A percentile compares a stretch with the other conserved stretches of the same genome.
phyloP scores from a whole-genome alignment of 352 stramenopile genomes.

The Bremia lactucae region DNA sequence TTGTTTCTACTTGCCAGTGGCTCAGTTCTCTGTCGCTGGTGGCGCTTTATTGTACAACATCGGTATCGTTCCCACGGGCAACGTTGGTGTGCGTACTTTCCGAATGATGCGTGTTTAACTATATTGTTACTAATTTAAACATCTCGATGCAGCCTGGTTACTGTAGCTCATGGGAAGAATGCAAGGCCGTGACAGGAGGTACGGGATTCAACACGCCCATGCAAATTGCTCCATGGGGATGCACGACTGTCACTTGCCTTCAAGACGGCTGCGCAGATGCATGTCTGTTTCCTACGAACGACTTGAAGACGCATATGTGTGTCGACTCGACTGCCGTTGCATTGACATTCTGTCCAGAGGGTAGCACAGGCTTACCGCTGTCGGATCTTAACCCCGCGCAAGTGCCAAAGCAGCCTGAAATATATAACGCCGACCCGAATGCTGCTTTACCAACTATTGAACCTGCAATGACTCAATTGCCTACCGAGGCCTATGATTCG shows the following conservation, averaged over 20 bases:
- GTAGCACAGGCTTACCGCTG: too few species aligned
- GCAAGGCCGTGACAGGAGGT: slow-evolving; percentile 28
- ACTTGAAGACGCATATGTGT: slow-evolving; percentile 34
- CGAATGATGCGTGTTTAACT: not conserved
- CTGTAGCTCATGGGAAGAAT: slow-evolving; percentile 26
- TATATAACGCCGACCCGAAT: too few species aligned
- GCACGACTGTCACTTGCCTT: slow-evolving; percentile 25
- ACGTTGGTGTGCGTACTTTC: too few species aligned
- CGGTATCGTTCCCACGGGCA: slow-evolving; percentile 52
- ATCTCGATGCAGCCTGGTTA: slow-evolving; percentile 30
- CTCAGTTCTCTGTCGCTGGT: slow-evolving; percentile 34
- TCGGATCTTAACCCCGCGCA: too few species aligned
- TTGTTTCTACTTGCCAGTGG: too few species aligned
- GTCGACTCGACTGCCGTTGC: slow-evolving; percentile 25
- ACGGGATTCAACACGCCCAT: slow-evolving; percentile 41
- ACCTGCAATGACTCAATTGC: too few species aligned
- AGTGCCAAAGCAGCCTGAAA: too few species aligned
- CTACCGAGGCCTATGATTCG: too few species aligned
- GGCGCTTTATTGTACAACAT: slow-evolving; percentile 53
- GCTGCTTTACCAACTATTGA: too few species aligned
- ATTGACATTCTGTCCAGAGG: slow-evolving; percentile 27
- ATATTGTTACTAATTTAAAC: too few species aligned
- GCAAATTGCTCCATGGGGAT: slow-evolving; percentile 31
- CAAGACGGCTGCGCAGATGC: slow-evolving; percentile 26
- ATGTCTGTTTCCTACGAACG: slow-evolving; percentile 32